These are phyloP conservation scores for Gossypium sturtianum DNA, from an alignment of 345 rosid genomes.

Conservation along the genomic window DNA sequence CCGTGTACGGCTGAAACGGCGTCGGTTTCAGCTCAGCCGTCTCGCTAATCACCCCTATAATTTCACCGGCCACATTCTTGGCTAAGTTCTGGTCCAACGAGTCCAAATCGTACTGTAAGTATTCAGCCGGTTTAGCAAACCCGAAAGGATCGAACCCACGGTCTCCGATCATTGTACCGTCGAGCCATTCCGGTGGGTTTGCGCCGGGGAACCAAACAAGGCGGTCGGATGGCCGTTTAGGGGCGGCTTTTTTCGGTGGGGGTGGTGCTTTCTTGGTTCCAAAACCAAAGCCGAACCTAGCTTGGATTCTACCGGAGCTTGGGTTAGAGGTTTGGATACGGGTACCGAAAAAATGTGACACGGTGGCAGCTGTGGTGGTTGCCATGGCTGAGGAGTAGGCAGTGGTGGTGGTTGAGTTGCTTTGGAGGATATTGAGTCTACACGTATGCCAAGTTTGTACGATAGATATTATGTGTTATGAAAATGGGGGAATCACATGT, in stretches of 20 bases:
- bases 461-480: too few relatives aligned
- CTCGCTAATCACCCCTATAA: constrained; percentile 50
- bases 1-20: constrained; percentile 84
- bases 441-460: not conserved
- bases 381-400: constrained; percentile 23
- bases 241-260: constrained; percentile 28
- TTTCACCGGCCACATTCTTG: constrained; percentile 64
- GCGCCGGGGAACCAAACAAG: constrained; percentile 79
- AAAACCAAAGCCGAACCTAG: constrained; percentile 50
- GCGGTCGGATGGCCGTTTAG: constrained; percentile 27
- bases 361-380: constrained; percentile 35
- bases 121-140: constrained; percentile 73
- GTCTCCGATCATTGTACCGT: constrained; percentile 79
- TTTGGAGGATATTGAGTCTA: not conserved
- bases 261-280: constrained; percentile 40
- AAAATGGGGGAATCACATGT: not conserved
- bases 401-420: not conserved
- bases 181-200: constrained; percentile 65
- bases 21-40: constrained; percentile 53
- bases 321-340: constrained; percentile 27
- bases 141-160: constrained; percentile 89
- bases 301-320: constrained; percentile 39
- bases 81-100: constrained; percentile 86
- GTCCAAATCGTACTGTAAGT: constrained; percentile 73
- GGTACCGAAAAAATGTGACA: constrained; percentile 53